A percentile compares a stretch with the other conserved stretches of the same genome.
Conservation (phyloP, 495 filamentous ascomycete species). For the Thermothielavioides terrestris region DNA sequence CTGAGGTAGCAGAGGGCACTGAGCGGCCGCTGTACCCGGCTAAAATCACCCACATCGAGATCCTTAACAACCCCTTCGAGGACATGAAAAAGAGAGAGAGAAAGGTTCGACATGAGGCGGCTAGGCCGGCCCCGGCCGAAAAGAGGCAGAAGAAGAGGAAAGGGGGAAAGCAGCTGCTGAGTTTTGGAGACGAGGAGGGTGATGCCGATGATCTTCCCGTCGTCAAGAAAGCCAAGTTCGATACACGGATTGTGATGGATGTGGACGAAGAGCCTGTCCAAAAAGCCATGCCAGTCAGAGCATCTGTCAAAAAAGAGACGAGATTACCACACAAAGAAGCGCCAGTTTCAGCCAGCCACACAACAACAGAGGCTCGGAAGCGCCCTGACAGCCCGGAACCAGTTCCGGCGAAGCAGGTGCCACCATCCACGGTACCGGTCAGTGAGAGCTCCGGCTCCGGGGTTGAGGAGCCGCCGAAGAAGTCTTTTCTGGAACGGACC, state of each 20-base stretch:
- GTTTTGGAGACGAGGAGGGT: slow-evolving; percentile 82
- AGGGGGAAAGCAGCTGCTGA: slow-evolving; percentile 69
- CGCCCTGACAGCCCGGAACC: slow-evolving; percentile 16
- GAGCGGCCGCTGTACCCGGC: slow-evolving; percentile 84
- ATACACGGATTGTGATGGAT: slow-evolving; percentile 69
- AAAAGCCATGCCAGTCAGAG: slow-evolving; percentile 19
- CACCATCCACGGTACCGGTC: background rate
- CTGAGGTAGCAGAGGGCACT: slow-evolving; percentile 67
- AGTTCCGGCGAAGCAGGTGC: slow-evolving; percentile 15
- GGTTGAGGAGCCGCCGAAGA: slow-evolving; percentile 28
- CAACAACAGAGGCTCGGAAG: slow-evolving; percentile 19
- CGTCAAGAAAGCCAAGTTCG: slow-evolving; percentile 88
- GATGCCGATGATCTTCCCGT: slow-evolving; percentile 53
- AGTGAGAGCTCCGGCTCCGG: slow-evolving; percentile 1
- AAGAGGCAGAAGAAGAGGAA: slow-evolving; percentile 76
- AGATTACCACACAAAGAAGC: slow-evolving; percentile 26
- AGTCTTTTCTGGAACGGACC: slow-evolving; percentile 49
- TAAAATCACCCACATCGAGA: slow-evolving; percentile 68
- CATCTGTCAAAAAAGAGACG: slow-evolving; percentile 21
- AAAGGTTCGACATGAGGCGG: slow-evolving; percentile 32
- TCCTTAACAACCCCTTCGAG: slow-evolving; percentile 82
- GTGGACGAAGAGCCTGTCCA: slow-evolving; percentile 29
- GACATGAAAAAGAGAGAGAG: slow-evolving; percentile 70
- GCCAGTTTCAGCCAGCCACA: slow-evolving; percentile 11
- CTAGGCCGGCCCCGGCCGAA: slow-evolving; percentile 29